A percentile compares a stretch with the other conserved stretches of the same genome.
phyloP scores from a whole-genome alignment of 805 yeast species.

The Lachancea waltii region DNA sequence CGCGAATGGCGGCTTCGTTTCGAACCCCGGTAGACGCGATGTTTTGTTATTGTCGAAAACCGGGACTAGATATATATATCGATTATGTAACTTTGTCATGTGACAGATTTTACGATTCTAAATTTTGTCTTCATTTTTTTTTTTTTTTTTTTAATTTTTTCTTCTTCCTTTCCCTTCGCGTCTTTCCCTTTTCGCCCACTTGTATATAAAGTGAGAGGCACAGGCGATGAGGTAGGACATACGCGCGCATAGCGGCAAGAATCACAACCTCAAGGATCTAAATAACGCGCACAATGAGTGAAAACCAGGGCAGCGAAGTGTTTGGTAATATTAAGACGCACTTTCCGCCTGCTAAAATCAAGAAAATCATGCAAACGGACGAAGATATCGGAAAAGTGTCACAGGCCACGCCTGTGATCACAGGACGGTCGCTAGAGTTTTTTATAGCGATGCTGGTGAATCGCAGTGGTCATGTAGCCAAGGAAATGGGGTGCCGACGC shows the following conservation, averaged over 20 bases:
- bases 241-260: not conserved
- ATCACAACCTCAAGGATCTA: no score
- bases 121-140: no score
- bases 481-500: constrained; percentile 65
- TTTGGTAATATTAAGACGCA: constrained; percentile 59
- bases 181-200: no score
- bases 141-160: no score
- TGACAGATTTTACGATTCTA: no score
- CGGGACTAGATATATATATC: no score
- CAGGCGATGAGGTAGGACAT: not conserved
- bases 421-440: constrained; percentile 88
- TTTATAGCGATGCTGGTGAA: constrained; percentile 87
- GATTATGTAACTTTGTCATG: no score
- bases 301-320: constrained; percentile 12
- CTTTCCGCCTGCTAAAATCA: constrained; percentile 89
- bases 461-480: constrained; percentile 73
- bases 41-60: no score
- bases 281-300: no score
- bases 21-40: constrained; percentile 5
- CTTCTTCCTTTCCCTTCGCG: no score
- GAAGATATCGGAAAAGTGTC: constrained; percentile 98
- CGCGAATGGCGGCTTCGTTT: not conserved
- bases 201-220: not conserved
- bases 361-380: constrained; percentile 95
- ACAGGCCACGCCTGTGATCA: constrained; percentile 97